Evolutionary conservation across 768 basidiomycete genomes (phyloP).

Genomic region (Boletus subparvulus): DNA sequence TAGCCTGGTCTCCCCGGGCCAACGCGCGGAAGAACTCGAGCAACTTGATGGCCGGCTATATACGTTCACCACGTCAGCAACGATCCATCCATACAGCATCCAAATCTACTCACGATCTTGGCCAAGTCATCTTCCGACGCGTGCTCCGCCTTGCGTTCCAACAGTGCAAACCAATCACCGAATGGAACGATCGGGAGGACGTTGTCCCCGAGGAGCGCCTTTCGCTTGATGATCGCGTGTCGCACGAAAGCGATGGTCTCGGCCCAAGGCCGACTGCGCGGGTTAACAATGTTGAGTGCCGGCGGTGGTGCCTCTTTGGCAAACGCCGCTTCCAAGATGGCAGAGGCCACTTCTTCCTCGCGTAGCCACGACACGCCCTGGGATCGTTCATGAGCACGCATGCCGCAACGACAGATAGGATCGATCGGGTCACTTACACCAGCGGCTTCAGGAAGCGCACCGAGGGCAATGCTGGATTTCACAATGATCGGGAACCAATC

Average conservation of each 20-base stretch:
- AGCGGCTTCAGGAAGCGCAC: slow-evolving; percentile 27
- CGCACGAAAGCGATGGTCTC: slow-evolving; percentile 29
- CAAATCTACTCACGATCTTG: slow-evolving; percentile 30
- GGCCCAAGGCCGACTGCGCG: slow-evolving; percentile 35
- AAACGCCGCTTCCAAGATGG: slow-evolving; percentile 33
- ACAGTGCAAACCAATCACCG: slow-evolving; percentile 33
- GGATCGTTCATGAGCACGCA: not conserved
- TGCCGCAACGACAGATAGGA: not conserved
- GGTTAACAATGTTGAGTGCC: slow-evolving; percentile 41
- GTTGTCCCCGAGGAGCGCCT: not conserved
- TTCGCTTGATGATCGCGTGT: slow-evolving; percentile 14
- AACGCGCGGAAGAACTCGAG: slow-evolving; percentile 34
- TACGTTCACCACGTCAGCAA: not conserved
- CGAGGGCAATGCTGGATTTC: slow-evolving; percentile 32
- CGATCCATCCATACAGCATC: not conserved
- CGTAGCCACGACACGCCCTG: slow-evolving; percentile 46
- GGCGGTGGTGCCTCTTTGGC: slow-evolving; percentile 13
- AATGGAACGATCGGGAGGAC: slow-evolving; percentile 35
- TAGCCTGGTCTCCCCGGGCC: slow-evolving; percentile 16
- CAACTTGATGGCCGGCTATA: slow-evolving; percentile 36
- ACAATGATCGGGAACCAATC: slow-evolving; percentile 51
- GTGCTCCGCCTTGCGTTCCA: slow-evolving; percentile 22
- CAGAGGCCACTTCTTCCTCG: slow-evolving; percentile 37
- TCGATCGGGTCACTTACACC: slow-evolving; percentile 31
- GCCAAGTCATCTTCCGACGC: slow-evolving; percentile 28